These are phyloP conservation scores for Chamaecyparis obtusa DNA, from an alignment of 75 land plant genomes.

Conservation along the genomic window DNA sequence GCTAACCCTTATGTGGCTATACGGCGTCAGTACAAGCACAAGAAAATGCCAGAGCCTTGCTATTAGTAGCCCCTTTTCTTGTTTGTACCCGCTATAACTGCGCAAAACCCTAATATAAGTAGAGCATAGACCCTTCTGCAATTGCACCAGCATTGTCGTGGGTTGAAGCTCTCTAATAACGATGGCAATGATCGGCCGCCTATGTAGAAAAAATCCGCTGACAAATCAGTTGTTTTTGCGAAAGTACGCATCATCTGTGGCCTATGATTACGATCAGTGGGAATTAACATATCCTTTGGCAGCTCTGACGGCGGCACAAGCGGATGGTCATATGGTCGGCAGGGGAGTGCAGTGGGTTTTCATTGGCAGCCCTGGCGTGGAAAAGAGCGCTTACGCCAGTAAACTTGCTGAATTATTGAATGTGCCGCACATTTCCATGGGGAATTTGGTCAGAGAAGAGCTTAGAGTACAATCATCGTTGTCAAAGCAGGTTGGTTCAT, in stretches of 20 bases:
- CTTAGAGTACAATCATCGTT: conserved; percentile 34
- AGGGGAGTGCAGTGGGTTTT: conserved; percentile 78
- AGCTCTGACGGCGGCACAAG: conserved; percentile 12
- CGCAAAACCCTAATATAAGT: neutral
- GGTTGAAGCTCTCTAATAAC: neutral
- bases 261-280: conserved; percentile 21
- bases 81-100: neutral
- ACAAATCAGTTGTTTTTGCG: neutral
- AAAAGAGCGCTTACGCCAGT: conserved; percentile 52
- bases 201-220: neutral
- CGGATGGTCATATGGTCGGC: conserved; percentile 20
- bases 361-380: conserved; percentile 57
- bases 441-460: conserved; percentile 59
- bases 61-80: neutral
- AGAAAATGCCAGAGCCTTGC: neutral
- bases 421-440: conserved; percentile 72
- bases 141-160: neutral
- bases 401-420: conserved; percentile 53
- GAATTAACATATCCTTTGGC: conserved; percentile 12
- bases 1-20: neutral
- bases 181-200: conserved; percentile 24
- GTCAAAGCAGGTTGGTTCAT: conserved; percentile 48
- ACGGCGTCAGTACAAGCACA: too few species aligned
- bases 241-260: conserved; percentile 13
- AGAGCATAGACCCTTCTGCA: neutral